A percentile compares a stretch with the other conserved stretches of the same genome.
These are phyloP conservation scores for Beverwykella pulmonaria DNA, from an alignment of 495 filamentous ascomycete genomes.

Conservation along the genomic window DNA sequence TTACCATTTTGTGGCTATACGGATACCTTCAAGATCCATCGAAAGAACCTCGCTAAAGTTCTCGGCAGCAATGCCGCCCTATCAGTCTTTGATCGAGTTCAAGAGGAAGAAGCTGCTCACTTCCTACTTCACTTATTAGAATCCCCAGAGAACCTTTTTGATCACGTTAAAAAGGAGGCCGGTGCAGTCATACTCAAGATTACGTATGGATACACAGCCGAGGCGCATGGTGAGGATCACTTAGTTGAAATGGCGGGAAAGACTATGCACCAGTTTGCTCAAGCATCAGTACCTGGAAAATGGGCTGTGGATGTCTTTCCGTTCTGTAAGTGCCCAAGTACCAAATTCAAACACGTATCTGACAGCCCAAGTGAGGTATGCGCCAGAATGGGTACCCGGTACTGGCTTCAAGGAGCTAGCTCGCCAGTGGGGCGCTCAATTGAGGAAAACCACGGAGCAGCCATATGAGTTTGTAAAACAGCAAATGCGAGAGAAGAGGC, in stretches of 20 bases:
- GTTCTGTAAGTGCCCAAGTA: slow-evolving; percentile 47
- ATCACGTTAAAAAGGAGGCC: slow-evolving; percentile 42
- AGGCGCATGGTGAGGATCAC: slow-evolving; percentile 48
- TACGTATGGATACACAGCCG: slow-evolving; percentile 54
- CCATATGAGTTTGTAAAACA: slow-evolving; percentile 54
- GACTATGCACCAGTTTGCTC: slow-evolving; percentile 49
- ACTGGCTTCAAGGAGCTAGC: slow-evolving; percentile 50
- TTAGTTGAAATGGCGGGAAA: slow-evolving; percentile 50
- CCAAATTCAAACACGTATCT: slow-evolving; percentile 52
- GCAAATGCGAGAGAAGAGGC: slow-evolving; percentile 46
- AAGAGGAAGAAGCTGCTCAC: slow-evolving; percentile 28
- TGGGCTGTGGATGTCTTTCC: slow-evolving; percentile 53
- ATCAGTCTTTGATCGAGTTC: not conserved
- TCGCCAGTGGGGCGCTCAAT: slow-evolving; percentile 38
- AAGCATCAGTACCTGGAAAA: slow-evolving; percentile 45
- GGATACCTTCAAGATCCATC: slow-evolving; percentile 15
- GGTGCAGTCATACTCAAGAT: slow-evolving; percentile 54
- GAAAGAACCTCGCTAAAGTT: slow-evolving; percentile 27
- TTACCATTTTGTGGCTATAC: not conserved
- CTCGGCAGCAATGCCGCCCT: not conserved
- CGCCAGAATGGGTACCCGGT: slow-evolving; percentile 52
- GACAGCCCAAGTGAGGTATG: slow-evolving; percentile 34
- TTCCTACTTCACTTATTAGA: slow-evolving; percentile 22
- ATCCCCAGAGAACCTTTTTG: not conserved
- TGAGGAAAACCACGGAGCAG: slow-evolving; percentile 10